Evolutionary conservation across 2,329 filamentous ascomycete species (phyloP).

Genomic region (Apiospora sp.): DNA sequence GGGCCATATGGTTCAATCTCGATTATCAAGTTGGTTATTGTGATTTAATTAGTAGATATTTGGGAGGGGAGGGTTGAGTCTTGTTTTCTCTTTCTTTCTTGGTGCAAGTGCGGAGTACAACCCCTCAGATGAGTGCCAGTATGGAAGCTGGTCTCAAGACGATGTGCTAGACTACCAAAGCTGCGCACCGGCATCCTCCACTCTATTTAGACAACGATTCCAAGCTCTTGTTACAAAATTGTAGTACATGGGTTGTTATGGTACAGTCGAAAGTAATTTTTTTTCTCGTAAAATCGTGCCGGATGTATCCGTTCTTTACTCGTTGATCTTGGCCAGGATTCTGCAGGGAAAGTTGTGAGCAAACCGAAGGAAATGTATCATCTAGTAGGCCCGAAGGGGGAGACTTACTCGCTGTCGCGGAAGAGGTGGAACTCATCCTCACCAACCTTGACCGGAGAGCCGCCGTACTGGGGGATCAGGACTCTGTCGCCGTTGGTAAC

Average conservation of each 20-base stretch:
- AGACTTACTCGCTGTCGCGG: constrained; percentile 94
- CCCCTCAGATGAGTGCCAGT: constrained; percentile 26
- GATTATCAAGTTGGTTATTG: neutral
- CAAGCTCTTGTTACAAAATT: constrained; percentile 33
- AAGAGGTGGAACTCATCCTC: constrained; percentile 97
- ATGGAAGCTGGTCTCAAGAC: constrained; percentile 29
- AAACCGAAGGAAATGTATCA: neutral
- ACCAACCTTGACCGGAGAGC: constrained; percentile 94
- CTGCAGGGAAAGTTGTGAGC: constrained; percentile 53
- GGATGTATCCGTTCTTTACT: constrained; percentile 62
- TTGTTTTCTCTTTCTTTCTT: neutral
- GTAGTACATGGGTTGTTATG: constrained; percentile 32
- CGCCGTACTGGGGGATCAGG: constrained; percentile 96
- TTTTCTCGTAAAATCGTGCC: constrained; percentile 16
- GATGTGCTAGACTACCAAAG: constrained; percentile 26
- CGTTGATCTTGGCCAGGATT: constrained; percentile 98
- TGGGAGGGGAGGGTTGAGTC: constrained; percentile 12
- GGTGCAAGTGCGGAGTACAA: neutral
- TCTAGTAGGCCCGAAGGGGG: too few species aligned
- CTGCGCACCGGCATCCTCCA: constrained; percentile 28
- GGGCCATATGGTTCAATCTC: neutral
- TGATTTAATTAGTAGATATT: constrained; percentile 15
- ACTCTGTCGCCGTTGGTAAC: constrained; percentile 89
- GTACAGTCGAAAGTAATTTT: constrained; percentile 35
- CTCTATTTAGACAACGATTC: constrained; percentile 36